Conservation (phyloP, 2,329 filamentous ascomycete genomes). For the Elsinoe batatas region DNA sequence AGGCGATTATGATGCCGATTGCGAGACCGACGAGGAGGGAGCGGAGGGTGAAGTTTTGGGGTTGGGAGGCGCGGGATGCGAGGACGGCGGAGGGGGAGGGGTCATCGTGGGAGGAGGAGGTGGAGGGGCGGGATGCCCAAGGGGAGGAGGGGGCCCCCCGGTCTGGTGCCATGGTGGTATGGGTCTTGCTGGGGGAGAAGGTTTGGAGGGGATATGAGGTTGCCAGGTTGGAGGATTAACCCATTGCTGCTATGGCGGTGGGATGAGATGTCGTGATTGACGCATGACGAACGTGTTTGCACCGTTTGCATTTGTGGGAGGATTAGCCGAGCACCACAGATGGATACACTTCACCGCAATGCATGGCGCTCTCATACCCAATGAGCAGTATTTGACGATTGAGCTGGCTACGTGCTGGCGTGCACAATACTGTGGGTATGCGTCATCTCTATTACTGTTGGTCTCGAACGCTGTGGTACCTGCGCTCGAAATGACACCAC, state of each 20-base stretch:
- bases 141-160: conserved; percentile 20
- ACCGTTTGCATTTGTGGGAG: neutral
- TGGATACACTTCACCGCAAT: no score
- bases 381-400: no score
- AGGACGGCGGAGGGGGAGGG: conserved; percentile 11
- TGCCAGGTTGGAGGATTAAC: conserved; percentile 4
- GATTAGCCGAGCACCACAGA: neutral
- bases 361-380: no score
- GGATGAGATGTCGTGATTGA: conserved; percentile 9
- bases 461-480: no score
- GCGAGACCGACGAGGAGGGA: conserved; percentile 68
- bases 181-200: neutral
- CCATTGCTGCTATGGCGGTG: neutral
- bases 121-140: conserved; percentile 13
- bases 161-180: conserved; percentile 26
- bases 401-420: no score
- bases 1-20: conserved; percentile 85
- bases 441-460: no score
- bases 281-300: neutral
- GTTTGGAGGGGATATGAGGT: neutral
- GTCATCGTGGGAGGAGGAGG: conserved; percentile 26
- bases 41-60: conserved; percentile 72
- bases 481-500: no score
- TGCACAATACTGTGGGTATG: no score
- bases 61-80: conserved; percentile 29